Evolutionary conservation across 116 monocot species (phyloP).

Genomic region (Zostera marina): DNA sequence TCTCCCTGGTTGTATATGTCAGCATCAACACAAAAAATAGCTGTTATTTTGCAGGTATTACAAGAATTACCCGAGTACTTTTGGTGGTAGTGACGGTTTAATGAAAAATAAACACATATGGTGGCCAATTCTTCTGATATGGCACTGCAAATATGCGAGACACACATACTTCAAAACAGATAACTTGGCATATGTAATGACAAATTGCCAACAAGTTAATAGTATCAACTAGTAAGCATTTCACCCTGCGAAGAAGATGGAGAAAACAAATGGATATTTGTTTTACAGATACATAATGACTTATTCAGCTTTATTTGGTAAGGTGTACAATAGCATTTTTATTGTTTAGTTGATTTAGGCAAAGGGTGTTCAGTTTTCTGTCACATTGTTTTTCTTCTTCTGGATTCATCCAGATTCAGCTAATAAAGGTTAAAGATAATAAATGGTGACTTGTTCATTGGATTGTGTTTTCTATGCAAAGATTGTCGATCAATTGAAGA

Average conservation of each 20-base stretch:
- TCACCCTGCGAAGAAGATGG: not conserved
- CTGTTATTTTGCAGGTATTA: not conserved
- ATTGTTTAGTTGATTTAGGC: not conserved
- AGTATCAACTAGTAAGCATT: not conserved
- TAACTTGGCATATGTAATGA: not conserved
- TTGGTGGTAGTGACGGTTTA: not conserved
- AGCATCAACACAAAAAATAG: slow-evolving; percentile 10
- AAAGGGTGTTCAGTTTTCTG: not conserved
- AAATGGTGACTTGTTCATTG: no score
- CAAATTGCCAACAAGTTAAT: no score
- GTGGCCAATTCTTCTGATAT: not conserved
- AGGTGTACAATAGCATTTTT: not conserved
- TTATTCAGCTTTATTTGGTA: not conserved
- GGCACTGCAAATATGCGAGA: not conserved
- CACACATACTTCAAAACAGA: not conserved
- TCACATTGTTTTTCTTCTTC: slow-evolving; percentile 2
- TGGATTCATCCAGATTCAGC: not conserved
- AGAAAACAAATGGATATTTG: not conserved
- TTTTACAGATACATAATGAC: not conserved
- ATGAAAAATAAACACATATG: no score
- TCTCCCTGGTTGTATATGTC: slow-evolving; percentile 85
- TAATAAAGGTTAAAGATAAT: no score
- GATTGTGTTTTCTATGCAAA: no score
- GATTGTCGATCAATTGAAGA: no score
- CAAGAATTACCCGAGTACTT: not conserved